Evolutionary conservation across 2,329 filamentous ascomycete genomes (phyloP), one percentile per base, ranked within the genome.

Genomic region (Trichoderma arundinaceum): DNA sequence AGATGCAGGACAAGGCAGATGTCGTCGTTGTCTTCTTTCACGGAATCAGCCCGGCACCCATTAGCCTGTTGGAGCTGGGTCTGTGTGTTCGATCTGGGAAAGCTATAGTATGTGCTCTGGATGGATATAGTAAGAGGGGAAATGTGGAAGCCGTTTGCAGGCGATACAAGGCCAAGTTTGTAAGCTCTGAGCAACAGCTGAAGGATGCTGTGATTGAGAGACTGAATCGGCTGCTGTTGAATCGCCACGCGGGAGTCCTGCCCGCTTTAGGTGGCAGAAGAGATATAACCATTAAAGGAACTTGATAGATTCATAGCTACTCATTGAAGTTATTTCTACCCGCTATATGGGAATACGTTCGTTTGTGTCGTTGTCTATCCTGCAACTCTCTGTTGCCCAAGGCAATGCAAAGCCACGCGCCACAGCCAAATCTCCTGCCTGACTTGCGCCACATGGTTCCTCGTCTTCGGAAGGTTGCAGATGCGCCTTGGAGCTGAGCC

Each of bases 41-140:
- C 52, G 77, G 79, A 1, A 75, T 68, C 2, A 86, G 84, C 0
- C 76, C 79, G 53, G 85, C 86, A 7, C 84, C 85, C 1, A 80
- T 89, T 32, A 87, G 83, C 39, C 74, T 90, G 71, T 74, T 90
- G 51, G 88, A 90, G 75, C 74, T 90, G 17, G 88, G 88, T 0
- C 75, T 90, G 4, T 83, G 77, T 54, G 81, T 82, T 2, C 75
- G 71, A 15, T 59, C 66, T 9, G 76, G 75, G 1, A 84, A 82
- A 71, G 77, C 80, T 1, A 75, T 89, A 10, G 86, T 88, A 0
- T 82, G 83, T 48, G 86, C 83, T 53, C 77, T 80, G 1, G 73
- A 78, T 28, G 79, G 78, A 0, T 90, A 85, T 70, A 80, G 75
- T 75, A 87, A 87, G 73, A 79, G 79, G n/a, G 87, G 86, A 0